A percentile compares a stretch with the other conserved stretches of the same genome.
Conservation (phyloP, 2,329 filamentous ascomycete species). For the Xylariales sp. region DNA sequence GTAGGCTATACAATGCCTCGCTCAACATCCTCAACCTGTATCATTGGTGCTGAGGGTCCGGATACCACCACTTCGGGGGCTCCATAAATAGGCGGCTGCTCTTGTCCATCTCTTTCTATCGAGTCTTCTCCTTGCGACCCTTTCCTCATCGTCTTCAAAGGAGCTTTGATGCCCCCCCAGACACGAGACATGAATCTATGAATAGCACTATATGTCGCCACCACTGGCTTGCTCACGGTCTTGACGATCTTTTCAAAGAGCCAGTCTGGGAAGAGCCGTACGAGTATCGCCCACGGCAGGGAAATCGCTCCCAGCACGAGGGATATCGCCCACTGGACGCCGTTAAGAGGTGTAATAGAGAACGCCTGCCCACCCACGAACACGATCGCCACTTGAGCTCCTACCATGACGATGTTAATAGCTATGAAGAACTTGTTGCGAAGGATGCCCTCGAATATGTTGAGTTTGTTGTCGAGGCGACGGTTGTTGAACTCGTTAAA, state of each 20-base stretch:
- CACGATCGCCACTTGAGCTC: slow-evolving; percentile 52
- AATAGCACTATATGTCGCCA: slow-evolving; percentile 18
- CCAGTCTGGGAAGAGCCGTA: slow-evolving; percentile 46
- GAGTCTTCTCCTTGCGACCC: slow-evolving; percentile 11
- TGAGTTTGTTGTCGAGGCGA: slow-evolving; percentile 58
- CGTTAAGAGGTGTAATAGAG: slow-evolving; percentile 42
- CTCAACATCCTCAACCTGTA: not conserved
- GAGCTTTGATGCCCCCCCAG: no score
- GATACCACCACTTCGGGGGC: slow-evolving; percentile 21
- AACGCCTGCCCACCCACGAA: slow-evolving; percentile 54
- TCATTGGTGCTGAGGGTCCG: slow-evolving; percentile 7
- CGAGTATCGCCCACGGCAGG: slow-evolving; percentile 43
- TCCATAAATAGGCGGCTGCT: slow-evolving; percentile 2
- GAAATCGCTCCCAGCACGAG: slow-evolving; percentile 43
- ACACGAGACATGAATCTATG: slow-evolving; percentile 10
- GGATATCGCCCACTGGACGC: slow-evolving; percentile 50
- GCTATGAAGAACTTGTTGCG: slow-evolving; percentile 54
- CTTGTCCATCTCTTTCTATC: not conserved
- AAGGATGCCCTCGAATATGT: slow-evolving; percentile 54
- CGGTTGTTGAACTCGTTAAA: slow-evolving; percentile 67
- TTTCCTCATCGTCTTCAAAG: no score
- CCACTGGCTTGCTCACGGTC: slow-evolving; percentile 24
- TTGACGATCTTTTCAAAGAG: slow-evolving; percentile 28
- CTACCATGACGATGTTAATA: slow-evolving; percentile 54
- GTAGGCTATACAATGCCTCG: no score